Evolutionary conservation across 306 rosid genomes (phyloP).

Genomic region (Astragalus membranaceus): DNA sequence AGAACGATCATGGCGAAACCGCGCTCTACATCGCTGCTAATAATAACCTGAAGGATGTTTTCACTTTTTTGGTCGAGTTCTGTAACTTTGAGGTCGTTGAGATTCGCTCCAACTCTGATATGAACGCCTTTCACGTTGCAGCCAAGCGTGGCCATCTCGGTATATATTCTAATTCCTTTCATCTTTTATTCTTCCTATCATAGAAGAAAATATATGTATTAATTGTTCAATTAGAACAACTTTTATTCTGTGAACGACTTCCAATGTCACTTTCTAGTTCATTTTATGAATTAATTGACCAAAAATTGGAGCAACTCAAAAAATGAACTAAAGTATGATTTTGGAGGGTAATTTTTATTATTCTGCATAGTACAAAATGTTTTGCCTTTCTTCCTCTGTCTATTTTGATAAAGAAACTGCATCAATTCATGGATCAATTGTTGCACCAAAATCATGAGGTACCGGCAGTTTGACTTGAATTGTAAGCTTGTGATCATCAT

Average conservation of each 20-base stretch:
- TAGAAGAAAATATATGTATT: neutral
- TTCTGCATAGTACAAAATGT: neutral
- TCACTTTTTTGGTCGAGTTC: conserved; percentile 49
- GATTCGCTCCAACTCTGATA: conserved; percentile 83
- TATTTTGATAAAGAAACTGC: neutral
- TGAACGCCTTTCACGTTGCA: conserved; percentile 81
- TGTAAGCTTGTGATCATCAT: too few relatives aligned
- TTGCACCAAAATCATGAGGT: neutral
- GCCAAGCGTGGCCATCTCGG: conserved; percentile 86
- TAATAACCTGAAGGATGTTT: conserved; percentile 48
- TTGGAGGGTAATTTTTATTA: too few relatives aligned
- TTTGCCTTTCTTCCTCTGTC: neutral
- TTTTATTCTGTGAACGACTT: too few relatives aligned
- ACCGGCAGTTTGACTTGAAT: neutral
- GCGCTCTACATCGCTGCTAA: conserved; percentile 69
- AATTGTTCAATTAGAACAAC: too few relatives aligned
- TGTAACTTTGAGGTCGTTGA: conserved; percentile 45
- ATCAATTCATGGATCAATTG: neutral
- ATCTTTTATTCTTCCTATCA: neutral
- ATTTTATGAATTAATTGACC: too few relatives aligned
- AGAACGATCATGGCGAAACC: conserved; percentile 77
- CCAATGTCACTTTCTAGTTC: too few relatives aligned
- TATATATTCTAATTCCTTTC: neutral
- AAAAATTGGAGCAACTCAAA: too few relatives aligned
- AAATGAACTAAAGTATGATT: too few relatives aligned